Evolutionary conservation across 148 eudicot species (phyloP).

Genomic region (Nepenthes mirabilis): DNA sequence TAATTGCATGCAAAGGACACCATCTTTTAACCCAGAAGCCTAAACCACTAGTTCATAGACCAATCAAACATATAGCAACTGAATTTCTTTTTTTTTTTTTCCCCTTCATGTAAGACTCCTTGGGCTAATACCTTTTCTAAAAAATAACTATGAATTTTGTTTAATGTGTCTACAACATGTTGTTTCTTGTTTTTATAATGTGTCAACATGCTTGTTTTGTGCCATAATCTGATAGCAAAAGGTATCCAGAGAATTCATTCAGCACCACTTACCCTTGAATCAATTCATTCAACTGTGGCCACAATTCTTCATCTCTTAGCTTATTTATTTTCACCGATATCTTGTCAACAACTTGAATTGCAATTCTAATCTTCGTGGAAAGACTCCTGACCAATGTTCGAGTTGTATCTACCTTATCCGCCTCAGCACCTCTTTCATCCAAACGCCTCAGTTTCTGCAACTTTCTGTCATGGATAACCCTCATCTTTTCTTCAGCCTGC

Average conservation of each 20-base stretch:
- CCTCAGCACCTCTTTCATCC: conserved; percentile 79
- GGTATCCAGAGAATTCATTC: not conserved
- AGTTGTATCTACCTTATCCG: conserved; percentile 56
- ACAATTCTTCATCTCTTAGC: conserved; percentile 87
- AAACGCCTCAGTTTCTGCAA: conserved; percentile 41
- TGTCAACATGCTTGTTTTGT: too few species aligned
- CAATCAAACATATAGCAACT: too few species aligned
- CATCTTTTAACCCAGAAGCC: too few species aligned
- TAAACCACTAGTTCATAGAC: too few species aligned
- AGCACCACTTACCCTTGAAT: conserved; percentile 61
- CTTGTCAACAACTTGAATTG: conserved; percentile 83
- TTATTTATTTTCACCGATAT: conserved; percentile 71
- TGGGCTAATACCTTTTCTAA: too few species aligned
- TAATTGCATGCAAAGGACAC: too few species aligned
- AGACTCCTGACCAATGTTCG: conserved; percentile 50
- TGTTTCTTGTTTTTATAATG: too few species aligned
- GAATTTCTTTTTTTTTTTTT: too few species aligned
- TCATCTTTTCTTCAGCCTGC: conserved; percentile 90
- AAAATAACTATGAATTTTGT: too few species aligned
- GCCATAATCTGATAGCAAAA: too few species aligned
- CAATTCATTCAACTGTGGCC: conserved; percentile 72
- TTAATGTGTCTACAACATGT: too few species aligned
- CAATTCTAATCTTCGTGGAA: conserved; percentile 84
- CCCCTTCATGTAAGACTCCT: too few species aligned
- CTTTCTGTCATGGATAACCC: conserved; percentile 72